Conservation (phyloP, 345 rosid species). For the Brassica carinata region DNA sequence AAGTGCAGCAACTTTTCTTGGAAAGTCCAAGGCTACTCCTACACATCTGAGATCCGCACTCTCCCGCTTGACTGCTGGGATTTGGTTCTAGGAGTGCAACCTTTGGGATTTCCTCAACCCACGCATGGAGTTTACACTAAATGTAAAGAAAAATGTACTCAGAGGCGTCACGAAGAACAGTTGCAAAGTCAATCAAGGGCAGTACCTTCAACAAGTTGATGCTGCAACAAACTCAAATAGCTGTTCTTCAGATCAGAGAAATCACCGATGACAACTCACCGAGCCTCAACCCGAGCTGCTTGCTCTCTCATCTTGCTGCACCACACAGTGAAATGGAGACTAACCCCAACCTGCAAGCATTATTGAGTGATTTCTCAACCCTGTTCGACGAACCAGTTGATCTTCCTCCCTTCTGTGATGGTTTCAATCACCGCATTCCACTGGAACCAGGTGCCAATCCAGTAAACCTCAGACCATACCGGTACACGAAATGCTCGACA, state of each 20-base stretch:
- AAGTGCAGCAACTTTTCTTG: not conserved
- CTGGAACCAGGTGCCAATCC: too few species aligned
- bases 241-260: not conserved
- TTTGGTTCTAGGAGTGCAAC: not conserved
- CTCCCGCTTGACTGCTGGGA: not conserved
- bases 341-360: too few species aligned
- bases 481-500: too few species aligned
- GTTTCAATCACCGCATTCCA: too few species aligned
- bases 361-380: too few species aligned
- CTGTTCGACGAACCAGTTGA: too few species aligned
- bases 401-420: too few species aligned
- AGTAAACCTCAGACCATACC: too few species aligned
- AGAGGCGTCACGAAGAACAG: not conserved
- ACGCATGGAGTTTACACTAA: not conserved
- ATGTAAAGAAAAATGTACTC: not conserved
- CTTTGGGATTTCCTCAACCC: not conserved
- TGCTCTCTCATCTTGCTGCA: not conserved
- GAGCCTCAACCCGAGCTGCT: too few species aligned
- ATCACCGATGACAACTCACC: not conserved
- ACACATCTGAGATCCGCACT: not conserved
- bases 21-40: not conserved
- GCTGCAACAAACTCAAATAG: not conserved
- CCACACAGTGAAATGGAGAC: not conserved
- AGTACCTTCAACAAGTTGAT: not conserved
- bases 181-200: not conserved